These are phyloP conservation scores for Gastrolobium villosum DNA, from an alignment of 306 rosid genomes.

Conservation along the genomic window DNA sequence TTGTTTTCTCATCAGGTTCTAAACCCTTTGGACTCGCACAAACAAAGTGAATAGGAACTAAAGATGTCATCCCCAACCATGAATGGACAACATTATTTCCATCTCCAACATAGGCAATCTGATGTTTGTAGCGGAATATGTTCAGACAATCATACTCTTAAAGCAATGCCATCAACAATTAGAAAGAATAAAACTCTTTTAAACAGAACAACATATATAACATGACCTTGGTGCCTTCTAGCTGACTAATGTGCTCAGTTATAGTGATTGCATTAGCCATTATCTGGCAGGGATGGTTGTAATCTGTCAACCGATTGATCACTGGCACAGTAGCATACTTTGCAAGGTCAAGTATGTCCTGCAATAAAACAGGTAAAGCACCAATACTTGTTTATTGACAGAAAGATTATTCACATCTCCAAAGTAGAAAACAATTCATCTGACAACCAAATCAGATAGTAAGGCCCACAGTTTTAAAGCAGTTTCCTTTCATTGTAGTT, in stretches of 20 bases:
- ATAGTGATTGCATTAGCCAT: constrained; percentile 90
- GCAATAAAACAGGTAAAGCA: constrained; percentile 41
- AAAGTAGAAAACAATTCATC: not conserved
- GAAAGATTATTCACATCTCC: constrained; percentile 6
- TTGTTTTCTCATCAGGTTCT: constrained; percentile 78
- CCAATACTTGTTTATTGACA: not conserved
- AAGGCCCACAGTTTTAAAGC: not conserved
- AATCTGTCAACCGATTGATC: constrained; percentile 83
- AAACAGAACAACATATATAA: too few species aligned
- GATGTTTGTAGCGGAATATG: constrained; percentile 7
- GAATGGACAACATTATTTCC: constrained; percentile 95
- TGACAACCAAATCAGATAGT: not conserved
- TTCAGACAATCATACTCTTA: constrained; percentile 28
- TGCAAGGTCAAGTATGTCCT: constrained; percentile 85
- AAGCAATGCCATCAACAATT: constrained; percentile 19
- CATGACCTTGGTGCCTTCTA: constrained; percentile 81
- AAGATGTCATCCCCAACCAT: constrained; percentile 84
- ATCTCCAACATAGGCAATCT: constrained; percentile 93
- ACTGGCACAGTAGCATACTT: constrained; percentile 76
- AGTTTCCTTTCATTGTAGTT: constrained; percentile 2
- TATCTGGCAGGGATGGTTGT: constrained; percentile 87
- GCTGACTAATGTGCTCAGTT: constrained; percentile 69
- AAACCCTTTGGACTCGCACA: constrained; percentile 87
- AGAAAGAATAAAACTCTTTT: not conserved
- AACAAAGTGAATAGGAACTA: constrained; percentile 84